phyloP scores from a whole-genome alignment of 306 rosid species.

The Clitoria ternatea region DNA sequence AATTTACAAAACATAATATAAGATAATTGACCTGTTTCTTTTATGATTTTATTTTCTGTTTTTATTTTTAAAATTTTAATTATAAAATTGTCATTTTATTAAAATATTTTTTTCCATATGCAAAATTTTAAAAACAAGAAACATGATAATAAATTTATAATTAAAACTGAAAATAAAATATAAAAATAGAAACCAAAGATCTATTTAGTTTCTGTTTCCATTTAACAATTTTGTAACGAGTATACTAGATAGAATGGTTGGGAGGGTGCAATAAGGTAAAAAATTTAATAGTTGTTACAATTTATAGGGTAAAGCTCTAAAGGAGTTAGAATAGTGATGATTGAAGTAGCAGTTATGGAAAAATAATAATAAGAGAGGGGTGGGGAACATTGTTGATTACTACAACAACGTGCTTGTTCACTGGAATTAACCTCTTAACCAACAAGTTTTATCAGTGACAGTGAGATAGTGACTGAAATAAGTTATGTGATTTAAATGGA shows the following conservation, averaged over 20 bases:
- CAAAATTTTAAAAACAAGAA: no score
- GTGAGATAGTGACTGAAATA: background rate
- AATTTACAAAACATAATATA: no score
- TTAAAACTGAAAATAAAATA: no score
- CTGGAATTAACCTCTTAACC: background rate
- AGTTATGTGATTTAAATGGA: background rate
- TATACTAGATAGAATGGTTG: no score
- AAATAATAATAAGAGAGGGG: background rate
- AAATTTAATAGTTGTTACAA: background rate
- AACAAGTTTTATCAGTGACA: background rate
- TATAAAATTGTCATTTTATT: no score
- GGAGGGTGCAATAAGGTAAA: background rate
- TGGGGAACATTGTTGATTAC: background rate
- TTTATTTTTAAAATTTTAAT: no score
- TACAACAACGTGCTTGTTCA: background rate
- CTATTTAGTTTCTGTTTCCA: no score
- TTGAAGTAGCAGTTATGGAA: background rate
- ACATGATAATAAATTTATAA: no score
- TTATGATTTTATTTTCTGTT: no score
- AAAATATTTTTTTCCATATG: no score
- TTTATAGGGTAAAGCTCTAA: background rate
- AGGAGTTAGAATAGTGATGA: background rate
- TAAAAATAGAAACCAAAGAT: no score
- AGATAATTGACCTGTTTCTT: background rate
- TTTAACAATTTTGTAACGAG: no score